Percentiles rank a stretch among this genome's conserved stretches.
Evolutionary conservation across 257 asterid genomes (phyloP).

Genomic region (Solanum medicagineum): DNA sequence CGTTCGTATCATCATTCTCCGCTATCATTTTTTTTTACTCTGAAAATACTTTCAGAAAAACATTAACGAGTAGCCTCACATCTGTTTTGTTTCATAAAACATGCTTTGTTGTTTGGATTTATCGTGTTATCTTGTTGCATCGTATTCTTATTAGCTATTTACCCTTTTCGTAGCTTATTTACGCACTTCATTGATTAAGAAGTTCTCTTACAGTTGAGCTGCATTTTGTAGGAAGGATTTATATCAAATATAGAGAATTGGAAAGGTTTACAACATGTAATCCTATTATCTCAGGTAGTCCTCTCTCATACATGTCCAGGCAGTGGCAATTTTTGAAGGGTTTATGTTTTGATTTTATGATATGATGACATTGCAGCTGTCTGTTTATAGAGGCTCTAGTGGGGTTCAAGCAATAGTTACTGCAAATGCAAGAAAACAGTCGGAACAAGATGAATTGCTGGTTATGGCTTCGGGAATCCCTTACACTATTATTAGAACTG

Average conservation of each 20-base stretch:
- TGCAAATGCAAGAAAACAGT: constrained; percentile 54
- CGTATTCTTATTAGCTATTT: not conserved
- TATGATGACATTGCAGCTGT: constrained; percentile 71
- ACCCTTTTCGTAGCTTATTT: not conserved
- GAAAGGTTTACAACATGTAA: constrained; percentile 77
- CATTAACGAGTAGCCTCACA: not conserved
- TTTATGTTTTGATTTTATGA: constrained; percentile 22
- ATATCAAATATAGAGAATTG: constrained; percentile 46
- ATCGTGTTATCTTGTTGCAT: not conserved
- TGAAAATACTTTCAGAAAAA: not conserved
- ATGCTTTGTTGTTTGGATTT: not conserved
- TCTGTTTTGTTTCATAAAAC: not conserved
- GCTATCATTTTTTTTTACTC: not conserved
- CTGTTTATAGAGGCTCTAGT: constrained; percentile 58
- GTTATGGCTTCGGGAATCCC: constrained; percentile 59
- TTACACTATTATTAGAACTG: constrained; percentile 71
- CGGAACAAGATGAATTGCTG: constrained; percentile 60
- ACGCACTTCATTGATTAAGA: not conserved
- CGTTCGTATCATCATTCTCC: not conserved
- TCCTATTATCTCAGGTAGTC: constrained; percentile 78
- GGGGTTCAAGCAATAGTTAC: constrained; percentile 74
- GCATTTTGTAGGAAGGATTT: constrained; percentile 53
- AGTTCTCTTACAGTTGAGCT: not conserved
- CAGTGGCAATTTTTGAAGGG: not conserved
- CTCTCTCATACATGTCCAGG: constrained; percentile 3